phyloP scores from a whole-genome alignment of 768 basidiomycete species.

The Leucogyrophana mollusca region DNA sequence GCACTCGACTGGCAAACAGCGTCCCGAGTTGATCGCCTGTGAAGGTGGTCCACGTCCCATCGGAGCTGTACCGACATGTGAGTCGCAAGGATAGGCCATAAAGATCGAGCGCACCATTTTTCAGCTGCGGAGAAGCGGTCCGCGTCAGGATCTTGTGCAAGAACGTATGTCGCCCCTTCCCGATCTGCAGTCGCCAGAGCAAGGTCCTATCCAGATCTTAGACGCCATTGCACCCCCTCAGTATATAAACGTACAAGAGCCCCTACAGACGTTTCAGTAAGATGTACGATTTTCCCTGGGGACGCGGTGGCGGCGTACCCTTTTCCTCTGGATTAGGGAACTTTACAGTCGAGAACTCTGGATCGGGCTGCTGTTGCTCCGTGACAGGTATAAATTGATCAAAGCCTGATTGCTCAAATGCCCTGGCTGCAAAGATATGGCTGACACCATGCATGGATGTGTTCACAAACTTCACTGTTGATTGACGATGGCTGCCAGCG shows the following conservation, averaged over 20 bases:
- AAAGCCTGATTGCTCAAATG: constrained; percentile 62
- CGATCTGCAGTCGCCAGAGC: constrained; percentile 63
- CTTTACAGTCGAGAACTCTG: constrained; percentile 79
- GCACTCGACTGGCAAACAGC: constrained; percentile 46
- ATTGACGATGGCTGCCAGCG: too few relatives aligned
- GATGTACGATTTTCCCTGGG: constrained; percentile 19
- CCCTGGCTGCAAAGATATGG: constrained; percentile 55
- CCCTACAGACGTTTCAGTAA: constrained; percentile 29
- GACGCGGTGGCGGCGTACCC: constrained; percentile 40
- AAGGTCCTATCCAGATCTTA: constrained; percentile 51
- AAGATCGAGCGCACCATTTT: constrained; percentile 43
- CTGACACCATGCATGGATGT: constrained; percentile 93
- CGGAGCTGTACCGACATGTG: constrained; percentile 12
- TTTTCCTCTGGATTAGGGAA: constrained; percentile 94
- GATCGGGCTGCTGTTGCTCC: constrained; percentile 73
- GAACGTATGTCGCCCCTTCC: constrained; percentile 56
- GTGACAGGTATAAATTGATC: constrained; percentile 56
- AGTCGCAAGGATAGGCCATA: constrained; percentile 1
- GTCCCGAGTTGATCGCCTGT: constrained; percentile 84
- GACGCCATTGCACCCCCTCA: constrained; percentile 1
- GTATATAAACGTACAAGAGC: constrained; percentile 39
- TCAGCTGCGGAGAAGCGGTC: constrained; percentile 83
- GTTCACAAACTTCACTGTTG: constrained; percentile 65
- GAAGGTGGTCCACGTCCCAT: constrained; percentile 66
- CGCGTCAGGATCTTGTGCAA: constrained; percentile 89